Conservation (phyloP, 2,329 filamentous ascomycete species). For the Podosphaera xanthii region DNA sequence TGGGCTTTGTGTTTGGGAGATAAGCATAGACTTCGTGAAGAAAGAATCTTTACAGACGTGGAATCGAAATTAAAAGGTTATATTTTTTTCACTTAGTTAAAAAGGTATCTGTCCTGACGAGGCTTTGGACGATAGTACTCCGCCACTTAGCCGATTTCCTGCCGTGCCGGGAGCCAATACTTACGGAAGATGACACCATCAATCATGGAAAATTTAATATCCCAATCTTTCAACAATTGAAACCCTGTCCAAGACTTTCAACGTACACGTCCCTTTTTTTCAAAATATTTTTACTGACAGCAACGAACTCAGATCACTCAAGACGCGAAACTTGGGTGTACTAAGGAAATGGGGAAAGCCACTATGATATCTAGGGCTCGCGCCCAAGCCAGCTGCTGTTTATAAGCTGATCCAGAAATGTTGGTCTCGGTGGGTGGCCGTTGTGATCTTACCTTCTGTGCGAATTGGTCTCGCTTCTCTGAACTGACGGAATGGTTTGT, state of each 20-base stretch:
- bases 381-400: constrained; percentile 34
- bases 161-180: constrained; percentile 28
- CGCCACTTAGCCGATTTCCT: constrained; percentile 40
- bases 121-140: constrained; percentile 28
- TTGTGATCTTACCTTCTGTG: constrained; percentile 36
- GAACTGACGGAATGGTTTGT: background rate
- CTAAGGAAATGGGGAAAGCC: constrained; percentile 12
- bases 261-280: constrained; percentile 20
- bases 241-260: constrained; percentile 22
- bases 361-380: constrained; percentile 33
- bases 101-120: constrained; percentile 37
- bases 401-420: constrained; percentile 34
- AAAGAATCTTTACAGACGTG: background rate
- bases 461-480: constrained; percentile 24
- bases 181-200: constrained; percentile 9
- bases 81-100: constrained; percentile 41
- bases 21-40: too few relatives aligned
- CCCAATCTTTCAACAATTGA: constrained; percentile 3
- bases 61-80: constrained; percentile 23
- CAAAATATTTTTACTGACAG: constrained; percentile 12
- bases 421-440: constrained; percentile 37
- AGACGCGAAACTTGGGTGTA: constrained; percentile 11
- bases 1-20: too few relatives aligned
- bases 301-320: constrained; percentile 16
- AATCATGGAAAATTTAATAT: constrained; percentile 6